Conservation (phyloP, 805 yeast genomes). For the Kodamaea laetipori region DNA sequence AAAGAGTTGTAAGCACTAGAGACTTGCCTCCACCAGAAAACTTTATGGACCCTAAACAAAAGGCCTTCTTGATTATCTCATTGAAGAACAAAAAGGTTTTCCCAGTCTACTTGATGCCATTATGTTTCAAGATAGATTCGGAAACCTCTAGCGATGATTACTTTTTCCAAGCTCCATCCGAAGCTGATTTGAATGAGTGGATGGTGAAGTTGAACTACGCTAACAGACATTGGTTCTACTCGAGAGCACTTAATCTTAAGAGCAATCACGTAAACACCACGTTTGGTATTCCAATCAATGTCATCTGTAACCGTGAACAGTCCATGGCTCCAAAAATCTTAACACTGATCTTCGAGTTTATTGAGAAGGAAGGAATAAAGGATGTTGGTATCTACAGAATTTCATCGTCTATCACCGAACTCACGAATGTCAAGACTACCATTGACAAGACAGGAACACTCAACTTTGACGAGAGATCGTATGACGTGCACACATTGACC, state of each 20-base stretch:
- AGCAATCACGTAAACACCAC: constrained; percentile 39
- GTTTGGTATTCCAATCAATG: constrained; percentile 84
- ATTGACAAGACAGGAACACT: constrained; percentile 51
- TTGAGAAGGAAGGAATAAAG: constrained; percentile 84
- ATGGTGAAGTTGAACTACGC: constrained; percentile 50
- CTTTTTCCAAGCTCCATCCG: constrained; percentile 66
- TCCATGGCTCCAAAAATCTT: constrained; percentile 65
- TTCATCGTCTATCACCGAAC: constrained; percentile 52
- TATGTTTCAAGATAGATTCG: constrained; percentile 51
- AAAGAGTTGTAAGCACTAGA: constrained; percentile 47
- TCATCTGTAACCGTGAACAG: constrained; percentile 73
- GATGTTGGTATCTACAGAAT: constrained; percentile 89
- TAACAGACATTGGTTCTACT: constrained; percentile 57
- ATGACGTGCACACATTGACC: constrained; percentile 83
- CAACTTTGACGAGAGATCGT: constrained; percentile 52
- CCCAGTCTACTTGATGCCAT: constrained; percentile 53
- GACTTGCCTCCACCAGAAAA: constrained; percentile 61
- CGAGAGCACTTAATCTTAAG: constrained; percentile 38
- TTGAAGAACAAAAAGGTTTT: constrained; percentile 49
- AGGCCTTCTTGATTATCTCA: constrained; percentile 52
- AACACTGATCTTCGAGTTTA: constrained; percentile 64
- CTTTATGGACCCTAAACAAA: constrained; percentile 45
- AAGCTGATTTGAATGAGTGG: constrained; percentile 75
- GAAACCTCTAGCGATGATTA: constrained; percentile 51
- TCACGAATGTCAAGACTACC: constrained; percentile 43